These are phyloP conservation scores for Daedalea quercina DNA, from an alignment of 768 basidiomycete species.

Conservation along the genomic window DNA sequence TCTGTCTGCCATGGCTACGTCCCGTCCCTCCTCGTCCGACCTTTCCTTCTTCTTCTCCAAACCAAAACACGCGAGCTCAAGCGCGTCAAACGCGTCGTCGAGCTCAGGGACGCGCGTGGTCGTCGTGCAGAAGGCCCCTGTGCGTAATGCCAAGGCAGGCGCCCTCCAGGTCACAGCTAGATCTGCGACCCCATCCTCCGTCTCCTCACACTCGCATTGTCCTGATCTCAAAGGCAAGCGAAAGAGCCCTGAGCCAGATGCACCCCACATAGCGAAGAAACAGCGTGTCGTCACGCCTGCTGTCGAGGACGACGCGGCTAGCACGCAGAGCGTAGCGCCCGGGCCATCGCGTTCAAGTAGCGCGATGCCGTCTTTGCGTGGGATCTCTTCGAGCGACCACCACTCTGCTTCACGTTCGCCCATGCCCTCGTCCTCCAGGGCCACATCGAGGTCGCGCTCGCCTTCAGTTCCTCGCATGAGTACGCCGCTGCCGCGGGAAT, in stretches of 20 bases:
- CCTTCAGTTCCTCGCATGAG: constrained; percentile 41
- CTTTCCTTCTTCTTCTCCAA: constrained; percentile 29
- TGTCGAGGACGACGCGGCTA: constrained; percentile 1
- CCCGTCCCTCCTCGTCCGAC: constrained; percentile 14
- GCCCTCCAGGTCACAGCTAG: constrained; percentile 17
- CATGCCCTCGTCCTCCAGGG: constrained; percentile 32
- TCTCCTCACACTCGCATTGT: constrained; percentile 9
- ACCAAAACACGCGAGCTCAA: constrained; percentile 14
- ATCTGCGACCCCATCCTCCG: constrained; percentile 15
- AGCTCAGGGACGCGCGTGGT: constrained; percentile 23
- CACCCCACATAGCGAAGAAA: constrained; percentile 15
- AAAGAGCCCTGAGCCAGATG: constrained; percentile 8
- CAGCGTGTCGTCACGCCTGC: constrained; percentile 16
- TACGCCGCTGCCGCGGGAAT: constrained; percentile 33
- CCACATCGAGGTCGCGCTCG: constrained; percentile 64
- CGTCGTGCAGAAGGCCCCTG: constrained; percentile 9
- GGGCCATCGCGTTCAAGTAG: constrained; percentile 13
- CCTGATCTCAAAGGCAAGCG: constrained; percentile 12
- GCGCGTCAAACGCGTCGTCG: constrained; percentile 14
- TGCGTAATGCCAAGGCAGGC: constrained; percentile 9
- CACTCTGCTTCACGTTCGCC: constrained; percentile 10
- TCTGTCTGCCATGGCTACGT: constrained; percentile 1
- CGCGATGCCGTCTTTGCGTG: constrained; percentile 1
- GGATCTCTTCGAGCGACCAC: constrained; percentile 6
- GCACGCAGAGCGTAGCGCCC: neutral